Evolutionary conservation across 805 yeast genomes (phyloP), one percentile per base, ranked within the genome.

Genomic region (Lipomyces sp.): DNA sequence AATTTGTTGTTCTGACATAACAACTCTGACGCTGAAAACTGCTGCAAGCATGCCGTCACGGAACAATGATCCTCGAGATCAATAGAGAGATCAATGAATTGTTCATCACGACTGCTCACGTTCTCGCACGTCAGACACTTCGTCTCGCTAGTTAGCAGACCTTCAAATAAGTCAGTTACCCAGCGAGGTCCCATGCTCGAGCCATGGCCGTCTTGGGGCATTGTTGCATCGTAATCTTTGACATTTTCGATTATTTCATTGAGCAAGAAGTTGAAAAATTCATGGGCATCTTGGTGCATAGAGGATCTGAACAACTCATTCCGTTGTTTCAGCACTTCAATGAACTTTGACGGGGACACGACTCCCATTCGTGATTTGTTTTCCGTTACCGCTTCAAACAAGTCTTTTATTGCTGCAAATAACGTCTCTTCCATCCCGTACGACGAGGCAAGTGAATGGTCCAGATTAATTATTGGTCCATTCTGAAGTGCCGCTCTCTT

Each of bases 261-360:
- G 62, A 95, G 80, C 71, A 93, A 76, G 74, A 90, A 93, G 76
- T 93, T 94, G 75, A 93, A 83, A 77, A 95, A 95, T 78, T 95
- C 99, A 78, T 95, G 99, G 4, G 98, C 98, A 80, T 95, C 99
- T 76, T 95, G 99, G 76, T 95, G 99, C 97, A 92, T 93, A 54
- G 90, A 87, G 64, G 92, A 88, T 69, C 97, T 82, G 77, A 95
- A 95, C 73, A 94, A 80, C 72, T 87, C 90, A 75, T 94, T 95
- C 71, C 90, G 93, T 64, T 84, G 84, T 76, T 92, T 94, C 63
- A 94, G 80, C 62, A 88, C 88, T 57, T 86, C 88, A 55, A 95
- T 85, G 59, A 95, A 84, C 71, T 85, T 83, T 35, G 82, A 80
- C 0, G 98, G 97, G 0, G 97, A 90, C 0, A 92, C 93, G 1